phyloP scores from a whole-genome alignment of 2,329 filamentous ascomycete species.

The Alternaria gansuensis region DNA sequence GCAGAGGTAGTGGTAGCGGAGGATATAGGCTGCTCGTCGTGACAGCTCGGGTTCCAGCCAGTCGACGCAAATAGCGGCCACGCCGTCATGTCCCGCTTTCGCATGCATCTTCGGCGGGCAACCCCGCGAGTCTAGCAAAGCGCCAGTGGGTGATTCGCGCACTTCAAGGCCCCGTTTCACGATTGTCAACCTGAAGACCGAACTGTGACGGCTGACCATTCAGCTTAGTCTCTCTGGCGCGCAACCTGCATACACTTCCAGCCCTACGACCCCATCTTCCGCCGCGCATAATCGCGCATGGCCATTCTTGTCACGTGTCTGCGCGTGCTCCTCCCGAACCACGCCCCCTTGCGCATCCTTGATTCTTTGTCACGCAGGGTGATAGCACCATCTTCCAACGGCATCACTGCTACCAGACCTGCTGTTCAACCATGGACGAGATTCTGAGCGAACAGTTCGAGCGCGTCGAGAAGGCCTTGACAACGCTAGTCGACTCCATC shows the following conservation, averaged over 20 bases:
- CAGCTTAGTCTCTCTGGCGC: slow-evolving; percentile 39
- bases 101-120: slow-evolving; percentile 12
- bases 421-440: slow-evolving; percentile 51
- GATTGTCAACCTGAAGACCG: slow-evolving; percentile 10
- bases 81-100: slow-evolving; percentile 21
- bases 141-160: slow-evolving; percentile 13
- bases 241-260: slow-evolving; percentile 20
- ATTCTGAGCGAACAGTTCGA: slow-evolving; percentile 56
- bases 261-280: slow-evolving; percentile 22
- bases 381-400: background rate
- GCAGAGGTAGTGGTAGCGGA: slow-evolving; percentile 3
- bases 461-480: slow-evolving; percentile 62
- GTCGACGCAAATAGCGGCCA: slow-evolving; percentile 17
- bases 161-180: background rate
- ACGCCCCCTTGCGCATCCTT: background rate
- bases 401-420: background rate
- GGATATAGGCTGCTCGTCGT: slow-evolving; percentile 16
- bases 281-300: slow-evolving; percentile 18
- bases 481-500: slow-evolving; percentile 78
- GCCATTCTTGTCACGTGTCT: slow-evolving; percentile 13
- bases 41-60: slow-evolving; percentile 18
- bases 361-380: background rate
- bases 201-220: slow-evolving; percentile 33
- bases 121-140: slow-evolving; percentile 17
- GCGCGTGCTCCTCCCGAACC: slow-evolving; percentile 19